These are phyloP conservation scores for Bipolaris gigantea DNA, from an alignment of 2,329 filamentous ascomycete genomes.

Conservation along the genomic window DNA sequence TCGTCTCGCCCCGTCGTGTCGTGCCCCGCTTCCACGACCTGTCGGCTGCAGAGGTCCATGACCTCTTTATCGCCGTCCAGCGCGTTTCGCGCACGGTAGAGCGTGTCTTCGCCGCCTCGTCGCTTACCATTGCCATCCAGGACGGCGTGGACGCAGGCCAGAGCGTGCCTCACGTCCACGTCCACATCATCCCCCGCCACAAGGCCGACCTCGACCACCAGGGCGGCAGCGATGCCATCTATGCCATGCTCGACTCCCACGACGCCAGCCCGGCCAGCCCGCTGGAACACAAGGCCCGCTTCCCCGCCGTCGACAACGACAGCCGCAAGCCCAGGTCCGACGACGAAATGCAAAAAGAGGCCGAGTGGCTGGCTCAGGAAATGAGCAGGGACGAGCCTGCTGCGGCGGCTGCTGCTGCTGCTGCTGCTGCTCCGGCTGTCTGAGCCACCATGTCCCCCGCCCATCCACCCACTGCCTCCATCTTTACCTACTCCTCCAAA, in stretches of 20 bases:
- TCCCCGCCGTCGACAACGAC: slow-evolving; percentile 70
- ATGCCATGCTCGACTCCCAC: slow-evolving; percentile 79
- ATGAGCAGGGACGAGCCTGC: slow-evolving; percentile 50
- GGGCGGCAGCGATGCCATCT: slow-evolving; percentile 72
- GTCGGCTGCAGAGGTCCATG: slow-evolving; percentile 69
- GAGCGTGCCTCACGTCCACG: slow-evolving; percentile 90
- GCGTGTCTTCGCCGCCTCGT: slow-evolving; percentile 64
- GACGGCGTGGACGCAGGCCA: slow-evolving; percentile 89
- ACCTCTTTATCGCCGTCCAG: slow-evolving; percentile 87
- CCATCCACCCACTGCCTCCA: background rate
- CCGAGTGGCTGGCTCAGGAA: slow-evolving; percentile 34
- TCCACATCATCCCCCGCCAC: slow-evolving; percentile 81
- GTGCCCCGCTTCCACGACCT: slow-evolving; percentile 78
- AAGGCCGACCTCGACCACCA: slow-evolving; percentile 60
- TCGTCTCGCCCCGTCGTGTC: slow-evolving; percentile 73
- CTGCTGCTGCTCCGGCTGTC: no score
- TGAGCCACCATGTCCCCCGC: background rate
- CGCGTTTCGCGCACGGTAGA: slow-evolving; percentile 76
- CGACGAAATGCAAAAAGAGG: slow-evolving; percentile 69
- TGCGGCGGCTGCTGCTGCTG: background rate
- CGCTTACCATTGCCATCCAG: slow-evolving; percentile 93
- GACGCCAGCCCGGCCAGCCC: slow-evolving; percentile 79
- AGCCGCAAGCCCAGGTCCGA: slow-evolving; percentile 65
- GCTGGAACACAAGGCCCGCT: slow-evolving; percentile 60
- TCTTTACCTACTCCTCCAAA: background rate